Conservation (phyloP, 495 filamentous ascomycete species). For the Lepraria neglecta region DNA sequence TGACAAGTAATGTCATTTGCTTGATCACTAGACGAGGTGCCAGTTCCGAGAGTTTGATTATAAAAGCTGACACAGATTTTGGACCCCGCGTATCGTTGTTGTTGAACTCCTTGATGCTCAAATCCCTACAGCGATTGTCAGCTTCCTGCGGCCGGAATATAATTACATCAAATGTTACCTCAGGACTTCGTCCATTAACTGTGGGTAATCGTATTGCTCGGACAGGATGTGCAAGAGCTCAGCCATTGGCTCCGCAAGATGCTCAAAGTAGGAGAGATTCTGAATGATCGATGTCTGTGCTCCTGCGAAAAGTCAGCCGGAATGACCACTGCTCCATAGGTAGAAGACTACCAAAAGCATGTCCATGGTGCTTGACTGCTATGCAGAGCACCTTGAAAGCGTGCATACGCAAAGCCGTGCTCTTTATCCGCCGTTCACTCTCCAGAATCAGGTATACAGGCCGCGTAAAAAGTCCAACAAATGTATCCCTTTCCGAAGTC, state of each 20-base stretch:
- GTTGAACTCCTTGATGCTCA: constrained; percentile 97
- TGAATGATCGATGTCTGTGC: constrained; percentile 97
- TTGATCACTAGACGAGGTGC: constrained; percentile 89
- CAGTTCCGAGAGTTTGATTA: constrained; percentile 92
- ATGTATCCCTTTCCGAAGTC: constrained; percentile 93
- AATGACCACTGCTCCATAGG: not conserved
- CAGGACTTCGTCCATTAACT: constrained; percentile 88
- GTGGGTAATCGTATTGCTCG: constrained; percentile 96
- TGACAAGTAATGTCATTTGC: constrained; percentile 89
- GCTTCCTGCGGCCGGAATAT: not conserved
- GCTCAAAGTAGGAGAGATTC: constrained; percentile 96
- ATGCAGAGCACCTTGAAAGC: constrained; percentile 95
- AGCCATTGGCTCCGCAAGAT: constrained; percentile 96
- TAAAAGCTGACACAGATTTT: constrained; percentile 96
- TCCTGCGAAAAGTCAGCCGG: constrained; percentile 46
- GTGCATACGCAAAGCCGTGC: constrained; percentile 87
- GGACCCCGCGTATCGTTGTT: constrained; percentile 91
- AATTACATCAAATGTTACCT: constrained; percentile 35
- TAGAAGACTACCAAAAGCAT: constrained; percentile 74
- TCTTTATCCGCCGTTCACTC: constrained; percentile 89
- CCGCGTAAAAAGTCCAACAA: constrained; percentile 86
- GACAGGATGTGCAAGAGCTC: constrained; percentile 94
- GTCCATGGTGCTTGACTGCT: constrained; percentile 95
- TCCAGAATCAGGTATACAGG: constrained; percentile 90
- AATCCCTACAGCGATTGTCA: constrained; percentile 52